A percentile compares a stretch with the other conserved stretches of the same genome.
These are phyloP conservation scores for Dorcoceras hygrometricum DNA, from an alignment of 257 asterid genomes.

Conservation along the genomic window DNA sequence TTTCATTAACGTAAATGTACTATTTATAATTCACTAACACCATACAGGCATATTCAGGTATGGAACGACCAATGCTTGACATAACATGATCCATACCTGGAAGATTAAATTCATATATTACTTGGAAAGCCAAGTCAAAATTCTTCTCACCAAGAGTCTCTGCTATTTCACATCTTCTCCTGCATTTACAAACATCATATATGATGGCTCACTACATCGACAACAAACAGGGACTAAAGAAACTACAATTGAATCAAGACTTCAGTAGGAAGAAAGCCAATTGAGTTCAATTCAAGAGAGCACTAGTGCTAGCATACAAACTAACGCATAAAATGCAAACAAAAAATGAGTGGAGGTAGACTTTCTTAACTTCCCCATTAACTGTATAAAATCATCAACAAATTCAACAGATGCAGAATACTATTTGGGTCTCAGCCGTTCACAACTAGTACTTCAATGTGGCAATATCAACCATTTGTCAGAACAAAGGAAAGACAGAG, in stretches of 20 bases:
- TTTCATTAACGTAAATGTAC: constrained; percentile 17
- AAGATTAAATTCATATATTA: constrained; percentile 81
- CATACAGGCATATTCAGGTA: constrained; percentile 8
- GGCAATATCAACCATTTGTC: constrained; percentile 11
- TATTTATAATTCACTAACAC: constrained; percentile 14
- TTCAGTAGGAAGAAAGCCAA: not conserved
- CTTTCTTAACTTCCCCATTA: constrained; percentile 12
- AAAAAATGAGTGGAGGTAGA: not conserved
- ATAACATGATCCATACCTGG: constrained; percentile 53
- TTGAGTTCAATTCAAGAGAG: constrained; percentile 9
- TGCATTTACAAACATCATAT: constrained; percentile 33
- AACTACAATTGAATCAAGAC: not conserved
- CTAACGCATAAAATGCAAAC: constrained; percentile 6
- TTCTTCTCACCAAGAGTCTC: constrained; percentile 90
- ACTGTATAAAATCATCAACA: constrained; percentile 5
- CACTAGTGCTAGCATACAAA: not conserved
- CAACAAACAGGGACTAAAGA: constrained; percentile 1
- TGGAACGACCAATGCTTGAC: constrained; percentile 19
- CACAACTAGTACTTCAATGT: constrained; percentile 13
- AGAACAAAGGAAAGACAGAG: constrained; percentile 14
- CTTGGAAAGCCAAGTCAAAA: constrained; percentile 88
- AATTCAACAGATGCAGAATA: constrained; percentile 15
- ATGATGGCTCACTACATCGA: constrained; percentile 2
- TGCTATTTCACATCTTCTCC: constrained; percentile 95
- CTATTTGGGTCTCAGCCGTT: constrained; percentile 15